Conservation (phyloP, 2,329 filamentous ascomycete species). For the Neopestalotiopsis clavispora region DNA sequence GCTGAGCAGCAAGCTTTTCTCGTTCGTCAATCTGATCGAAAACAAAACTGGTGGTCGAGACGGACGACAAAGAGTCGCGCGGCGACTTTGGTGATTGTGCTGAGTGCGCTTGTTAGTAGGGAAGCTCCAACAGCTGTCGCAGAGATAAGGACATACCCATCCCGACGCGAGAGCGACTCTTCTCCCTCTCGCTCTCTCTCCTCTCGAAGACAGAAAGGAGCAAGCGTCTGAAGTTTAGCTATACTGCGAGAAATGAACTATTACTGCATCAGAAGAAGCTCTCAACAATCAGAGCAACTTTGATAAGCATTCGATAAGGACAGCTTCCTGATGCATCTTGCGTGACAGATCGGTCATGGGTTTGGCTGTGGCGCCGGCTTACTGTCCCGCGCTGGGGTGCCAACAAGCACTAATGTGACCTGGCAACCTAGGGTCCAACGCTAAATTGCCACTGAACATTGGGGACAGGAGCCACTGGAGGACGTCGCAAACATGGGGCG, state of each 20-base stretch:
- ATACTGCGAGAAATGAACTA: background rate
- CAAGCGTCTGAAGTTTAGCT: background rate
- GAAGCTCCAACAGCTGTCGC: background rate
- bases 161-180: background rate
- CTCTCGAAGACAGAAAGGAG: background rate
- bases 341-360: background rate
- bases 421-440: background rate
- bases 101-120: background rate
- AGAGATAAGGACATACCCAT: constrained; percentile 2
- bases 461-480: background rate
- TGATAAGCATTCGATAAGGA: constrained; percentile 5
- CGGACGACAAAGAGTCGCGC: constrained; percentile 70
- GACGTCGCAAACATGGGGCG: background rate
- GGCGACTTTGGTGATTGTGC: constrained; percentile 45
- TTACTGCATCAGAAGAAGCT: background rate
- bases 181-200: background rate
- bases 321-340: constrained; percentile 5
- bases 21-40: constrained; percentile 76
- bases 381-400: background rate
- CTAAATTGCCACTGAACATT: too few species aligned
- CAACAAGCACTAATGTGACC: background rate
- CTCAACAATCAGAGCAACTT: background rate
- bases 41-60: constrained; percentile 83
- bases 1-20: constrained; percentile 39
- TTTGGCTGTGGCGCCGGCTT: background rate